Conservation (phyloP, 2,329 filamentous ascomycete species). For the Alternaria angustiovoidea region DNA sequence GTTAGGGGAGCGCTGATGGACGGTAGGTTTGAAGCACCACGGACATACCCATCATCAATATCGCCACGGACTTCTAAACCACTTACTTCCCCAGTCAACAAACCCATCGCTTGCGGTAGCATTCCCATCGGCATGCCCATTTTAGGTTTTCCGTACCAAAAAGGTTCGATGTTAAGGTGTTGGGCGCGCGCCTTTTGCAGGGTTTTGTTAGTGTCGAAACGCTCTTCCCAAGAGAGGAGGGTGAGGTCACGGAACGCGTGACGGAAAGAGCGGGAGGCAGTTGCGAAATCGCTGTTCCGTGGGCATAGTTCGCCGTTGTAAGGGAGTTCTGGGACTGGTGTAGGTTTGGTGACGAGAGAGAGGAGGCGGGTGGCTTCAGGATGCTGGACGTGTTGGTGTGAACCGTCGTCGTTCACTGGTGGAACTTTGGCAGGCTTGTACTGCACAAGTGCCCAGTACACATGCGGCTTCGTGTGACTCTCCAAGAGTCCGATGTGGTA, state of each 20-base stretch:
- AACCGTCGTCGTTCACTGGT: neutral
- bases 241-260: constrained; percentile 53
- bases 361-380: constrained; percentile 22
- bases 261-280: constrained; percentile 50
- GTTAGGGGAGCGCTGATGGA: neutral
- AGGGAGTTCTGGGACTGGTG: constrained; percentile 8
- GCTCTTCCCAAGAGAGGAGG: constrained; percentile 53
- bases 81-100: constrained; percentile 8
- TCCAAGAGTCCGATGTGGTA: constrained; percentile 51
- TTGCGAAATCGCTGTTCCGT: constrained; percentile 39
- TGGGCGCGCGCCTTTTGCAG: constrained; percentile 33
- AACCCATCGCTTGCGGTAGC: neutral
- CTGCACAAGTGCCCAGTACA: constrained; percentile 41
- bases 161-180: constrained; percentile 33
- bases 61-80: constrained; percentile 16
- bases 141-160: constrained; percentile 34
- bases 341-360: constrained; percentile 18
- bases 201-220: constrained; percentile 35
- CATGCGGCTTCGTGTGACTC: constrained; percentile 40
- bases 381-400: neutral
- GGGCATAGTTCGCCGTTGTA: constrained; percentile 40
- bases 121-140: constrained; percentile 22
- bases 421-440: constrained; percentile 29
- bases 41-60: neutral
- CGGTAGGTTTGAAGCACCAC: constrained; percentile 3